Conservation (phyloP, 139 green algal species). For the Chlamydomonas schloesseri region DNA sequence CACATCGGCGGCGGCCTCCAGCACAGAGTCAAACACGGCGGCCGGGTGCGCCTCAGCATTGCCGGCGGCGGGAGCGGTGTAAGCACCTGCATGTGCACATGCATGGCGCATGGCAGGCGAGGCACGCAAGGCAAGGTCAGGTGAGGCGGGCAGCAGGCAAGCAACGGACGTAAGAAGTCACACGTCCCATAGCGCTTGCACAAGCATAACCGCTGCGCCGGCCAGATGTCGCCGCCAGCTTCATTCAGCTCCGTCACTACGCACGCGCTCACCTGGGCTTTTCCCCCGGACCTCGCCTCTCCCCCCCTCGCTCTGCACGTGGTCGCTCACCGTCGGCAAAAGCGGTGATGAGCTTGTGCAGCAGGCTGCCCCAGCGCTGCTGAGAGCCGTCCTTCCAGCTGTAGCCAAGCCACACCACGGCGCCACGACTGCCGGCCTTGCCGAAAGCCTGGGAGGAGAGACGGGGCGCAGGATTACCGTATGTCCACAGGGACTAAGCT, state of each 20-base stretch:
- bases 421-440: neutral
- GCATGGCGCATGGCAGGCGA: neutral
- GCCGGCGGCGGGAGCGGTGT: neutral
- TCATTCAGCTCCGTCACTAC: no score
- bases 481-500: no score
- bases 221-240: no score
- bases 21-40: neutral
- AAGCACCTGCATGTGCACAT: neutral
- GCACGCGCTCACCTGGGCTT: no score
- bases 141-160: no score
- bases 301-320: no score
- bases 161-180: no score
- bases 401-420: slow-evolving; percentile 38
- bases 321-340: neutral
- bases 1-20: neutral
- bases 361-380: slow-evolving; percentile 16
- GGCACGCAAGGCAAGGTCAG: neutral
- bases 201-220: no score
- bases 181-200: no score
- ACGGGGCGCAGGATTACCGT: no score
- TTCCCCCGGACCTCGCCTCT: no score
- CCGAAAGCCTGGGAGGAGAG: slow-evolving; percentile 2
- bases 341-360: slow-evolving; percentile 9
- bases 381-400: slow-evolving; percentile 28
- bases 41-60: neutral